Base-by-base conservation (phyloP, 2,329 filamentous ascomycete species). In the Aspergillus texensis region DNA sequence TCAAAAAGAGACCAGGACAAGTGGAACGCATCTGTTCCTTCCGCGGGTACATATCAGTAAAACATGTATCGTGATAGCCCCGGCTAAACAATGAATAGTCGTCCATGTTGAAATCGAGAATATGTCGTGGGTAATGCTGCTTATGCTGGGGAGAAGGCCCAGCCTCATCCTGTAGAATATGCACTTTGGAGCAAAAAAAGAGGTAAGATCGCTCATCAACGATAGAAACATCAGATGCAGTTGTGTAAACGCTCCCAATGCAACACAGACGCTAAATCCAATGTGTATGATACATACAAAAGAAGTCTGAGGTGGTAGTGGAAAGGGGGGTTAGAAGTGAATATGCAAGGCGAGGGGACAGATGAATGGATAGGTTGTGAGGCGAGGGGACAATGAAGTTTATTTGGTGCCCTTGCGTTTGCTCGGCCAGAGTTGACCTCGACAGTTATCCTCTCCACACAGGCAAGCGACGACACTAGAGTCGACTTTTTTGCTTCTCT, bases 391-490 rank as follows among this genome's bases (percentile, higher is more conserved):
- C 14, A 6, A 36, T 36, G 4, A 5, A 36, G 26, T 26, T 50
- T 56, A 71, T 26, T 67, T 69, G 1, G 67, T 72, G 6, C 73
- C 72, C 62, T 79, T 79, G 16, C 77, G 71, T 28, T 74, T 69
- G 60, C 76, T 79, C 0, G 77, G 75, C 79, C 81, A 83, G 4
- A 83, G 67, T 26, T 80, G 78, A 1, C 78, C 77, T 14, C 81
- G 78, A 63, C 81, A 83, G 14, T 78, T 77, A 6, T 58, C 52
- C 57, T 79, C 79, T 0, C 80, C 80, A 57, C 81, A 83, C 1
- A 80, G 71, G 71, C 81, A 83, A 45, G 71, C 74, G 10, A 80
- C 75, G 0, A 79, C 76, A 26, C 72, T 73, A 0, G 80, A 77
- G 9, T 81, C 78, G 8, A 73, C 57, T 4, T 70, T 71, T 45